Percentiles rank a stretch among this genome's conserved stretches.
Evolutionary conservation across 1,284 basidiomycete species (phyloP).

Genomic region (Marasmius fiardii): DNA sequence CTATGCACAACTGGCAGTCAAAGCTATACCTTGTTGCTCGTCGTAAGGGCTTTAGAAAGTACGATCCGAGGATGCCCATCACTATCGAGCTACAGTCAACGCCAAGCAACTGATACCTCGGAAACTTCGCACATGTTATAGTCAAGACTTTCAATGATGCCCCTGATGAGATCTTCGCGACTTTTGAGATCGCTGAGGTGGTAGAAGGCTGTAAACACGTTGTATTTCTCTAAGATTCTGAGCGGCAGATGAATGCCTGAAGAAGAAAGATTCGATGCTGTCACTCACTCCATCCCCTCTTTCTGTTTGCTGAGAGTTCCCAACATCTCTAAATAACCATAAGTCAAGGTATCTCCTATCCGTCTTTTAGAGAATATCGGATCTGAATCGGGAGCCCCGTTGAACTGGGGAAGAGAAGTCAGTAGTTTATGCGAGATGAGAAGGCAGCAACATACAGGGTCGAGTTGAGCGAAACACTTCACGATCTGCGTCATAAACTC

Average conservation of each 20-base stretch:
- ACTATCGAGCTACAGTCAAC: constrained; percentile 37
- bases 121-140: constrained; percentile 69
- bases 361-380: constrained; percentile 86
- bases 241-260: neutral
- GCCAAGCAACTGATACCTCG: constrained; percentile 3
- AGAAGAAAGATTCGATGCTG: neutral
- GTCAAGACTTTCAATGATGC: constrained; percentile 90
- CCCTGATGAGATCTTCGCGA: constrained; percentile 89
- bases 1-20: neutral
- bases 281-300: constrained; percentile 84
- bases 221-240: constrained; percentile 88
- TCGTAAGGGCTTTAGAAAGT: constrained; percentile 90
- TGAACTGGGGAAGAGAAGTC: constrained; percentile 43
- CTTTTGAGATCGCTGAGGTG: constrained; percentile 88
- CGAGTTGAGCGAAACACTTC: constrained; percentile 88
- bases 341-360: constrained; percentile 81
- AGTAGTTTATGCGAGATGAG: neutral
- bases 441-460: constrained; percentile 60
- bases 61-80: constrained; percentile 92
- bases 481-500: constrained; percentile 84
- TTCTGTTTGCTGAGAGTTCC: constrained; percentile 84
- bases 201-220: constrained; percentile 94
- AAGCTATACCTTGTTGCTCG: constrained; percentile 71
- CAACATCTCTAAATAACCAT: constrained; percentile 96
- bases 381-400: constrained; percentile 64